These are phyloP conservation scores for Diatrype stigma DNA, from an alignment of 2,329 filamentous ascomycete species.

Conservation along the genomic window DNA sequence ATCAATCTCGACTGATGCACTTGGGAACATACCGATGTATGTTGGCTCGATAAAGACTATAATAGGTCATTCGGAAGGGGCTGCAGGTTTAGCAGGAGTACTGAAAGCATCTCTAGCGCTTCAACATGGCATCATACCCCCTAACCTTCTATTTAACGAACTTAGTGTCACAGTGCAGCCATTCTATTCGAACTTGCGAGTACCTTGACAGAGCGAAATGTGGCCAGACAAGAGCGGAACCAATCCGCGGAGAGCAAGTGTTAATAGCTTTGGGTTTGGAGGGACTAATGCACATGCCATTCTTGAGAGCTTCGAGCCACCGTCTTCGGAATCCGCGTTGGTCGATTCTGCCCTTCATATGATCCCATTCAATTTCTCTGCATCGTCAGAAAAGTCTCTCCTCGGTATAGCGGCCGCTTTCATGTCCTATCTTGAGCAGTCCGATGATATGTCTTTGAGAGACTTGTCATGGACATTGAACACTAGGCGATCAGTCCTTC, in stretches of 20 bases:
- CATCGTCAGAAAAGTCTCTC: constrained; percentile 6
- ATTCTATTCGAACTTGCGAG: constrained; percentile 14
- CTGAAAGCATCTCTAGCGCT: constrained; percentile 19
- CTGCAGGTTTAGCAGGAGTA: constrained; percentile 24
- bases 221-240: constrained; percentile 13
- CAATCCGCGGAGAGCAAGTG: constrained; percentile 8
- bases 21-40: not conserved
- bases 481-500: not conserved
- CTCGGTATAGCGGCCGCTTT: constrained; percentile 5
- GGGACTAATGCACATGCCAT: constrained; percentile 23
- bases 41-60: constrained; percentile 17
- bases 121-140: constrained; percentile 17
- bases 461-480: not conserved
- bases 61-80: constrained; percentile 24
- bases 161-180: constrained; percentile 24
- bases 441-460: not conserved
- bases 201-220: constrained; percentile 3
- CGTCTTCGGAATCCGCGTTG: not conserved
- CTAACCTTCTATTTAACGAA: constrained; percentile 27
- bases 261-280: constrained; percentile 24
- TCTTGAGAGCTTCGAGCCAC: constrained; percentile 10
- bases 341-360: not conserved
- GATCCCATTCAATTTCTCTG: constrained; percentile 14
- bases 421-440: constrained; percentile 1
- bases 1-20: not conserved